Evolutionary conservation across 495 filamentous ascomycete genomes (phyloP), one percentile per base, ranked within the genome.

Genomic region (Sordaria brevicollis): DNA sequence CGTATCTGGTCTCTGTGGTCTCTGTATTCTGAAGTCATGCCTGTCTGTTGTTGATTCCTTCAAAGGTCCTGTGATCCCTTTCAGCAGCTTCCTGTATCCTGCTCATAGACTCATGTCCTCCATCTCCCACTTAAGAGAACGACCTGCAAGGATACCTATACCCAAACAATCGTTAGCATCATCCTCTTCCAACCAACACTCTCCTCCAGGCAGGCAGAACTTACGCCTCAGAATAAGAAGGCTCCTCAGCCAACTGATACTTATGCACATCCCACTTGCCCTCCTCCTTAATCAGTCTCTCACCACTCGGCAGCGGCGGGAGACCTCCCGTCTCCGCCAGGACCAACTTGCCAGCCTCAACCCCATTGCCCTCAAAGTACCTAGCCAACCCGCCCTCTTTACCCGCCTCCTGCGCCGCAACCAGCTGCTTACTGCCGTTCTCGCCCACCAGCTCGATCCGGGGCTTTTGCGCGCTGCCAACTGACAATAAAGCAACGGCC

Each of bases 401-500:
- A 35, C 91, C 93, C 73, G 93, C 85, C 78, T 94, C 84, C 83
- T 91, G 88, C n/a, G 91, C 88, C n/a, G 85, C 86, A 11, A 93
- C 87, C 66, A 99, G 82, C 77, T 92, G 89, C 83, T 94, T 92
- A 73, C 80, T 79, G 15, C 95, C 95, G 11, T 88, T 92, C 73
- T 96, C 90, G 67, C 95, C 96, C 74, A 96, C 86, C 76, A 93
- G 85, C 72, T 93, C 90, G 66, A 93, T 90, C 76, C 91, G 93
- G 4, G 95, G 93, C 7, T 81, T 81, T n/a, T 87, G 89, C 70
- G 88, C 88, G 79, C 89, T 96, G 36, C 96, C 95, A 13, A 98
- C 91, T 29, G 85, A 90, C 71, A 99, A 84, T 71, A 98, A 87
- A 5, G 89, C 90, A 25, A 94, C 94, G 31, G 92, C 89, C 82